These are phyloP conservation scores for Russula compacta DNA, from an alignment of 768 basidiomycete genomes.

Conservation along the genomic window DNA sequence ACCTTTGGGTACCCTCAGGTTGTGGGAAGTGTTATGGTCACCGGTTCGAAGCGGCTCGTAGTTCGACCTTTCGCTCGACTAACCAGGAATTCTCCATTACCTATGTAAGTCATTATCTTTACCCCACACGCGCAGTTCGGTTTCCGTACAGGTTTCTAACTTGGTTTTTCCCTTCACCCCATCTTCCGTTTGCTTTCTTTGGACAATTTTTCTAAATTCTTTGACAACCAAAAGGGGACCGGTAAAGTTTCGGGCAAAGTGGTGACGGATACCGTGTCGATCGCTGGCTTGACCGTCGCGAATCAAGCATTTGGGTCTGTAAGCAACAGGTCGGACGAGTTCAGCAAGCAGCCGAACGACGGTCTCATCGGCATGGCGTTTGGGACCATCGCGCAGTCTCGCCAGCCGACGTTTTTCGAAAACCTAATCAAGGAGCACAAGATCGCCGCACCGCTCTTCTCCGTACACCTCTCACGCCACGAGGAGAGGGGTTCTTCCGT, in stretches of 20 bases:
- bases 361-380: constrained; percentile 61
- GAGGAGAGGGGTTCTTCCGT: constrained; percentile 42
- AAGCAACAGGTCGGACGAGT: constrained; percentile 37
- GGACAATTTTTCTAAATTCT: no score
- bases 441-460: constrained; percentile 42
- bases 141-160: background rate
- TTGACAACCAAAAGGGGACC: constrained; percentile 33
- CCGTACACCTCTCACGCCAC: constrained; percentile 44
- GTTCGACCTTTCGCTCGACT: constrained; percentile 34
- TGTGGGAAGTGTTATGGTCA: constrained; percentile 33
- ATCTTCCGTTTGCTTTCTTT: background rate
- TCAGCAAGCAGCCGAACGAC: constrained; percentile 41
- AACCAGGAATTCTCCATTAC: constrained; percentile 29
- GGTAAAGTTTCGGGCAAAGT: constrained; percentile 44
- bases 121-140: background rate
- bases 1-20: constrained; percentile 46
- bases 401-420: constrained; percentile 52
- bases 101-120: constrained; percentile 34
- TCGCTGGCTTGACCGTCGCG: constrained; percentile 37
- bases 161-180: background rate
- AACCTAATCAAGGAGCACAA: constrained; percentile 39
- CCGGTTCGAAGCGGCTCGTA: constrained; percentile 33
- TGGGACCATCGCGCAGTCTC: constrained; percentile 39
- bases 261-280: constrained; percentile 40
- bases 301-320: constrained; percentile 53